phyloP scores from a whole-genome alignment of 371 early-diverging fungal species.

The Chytridium lagenaria region DNA sequence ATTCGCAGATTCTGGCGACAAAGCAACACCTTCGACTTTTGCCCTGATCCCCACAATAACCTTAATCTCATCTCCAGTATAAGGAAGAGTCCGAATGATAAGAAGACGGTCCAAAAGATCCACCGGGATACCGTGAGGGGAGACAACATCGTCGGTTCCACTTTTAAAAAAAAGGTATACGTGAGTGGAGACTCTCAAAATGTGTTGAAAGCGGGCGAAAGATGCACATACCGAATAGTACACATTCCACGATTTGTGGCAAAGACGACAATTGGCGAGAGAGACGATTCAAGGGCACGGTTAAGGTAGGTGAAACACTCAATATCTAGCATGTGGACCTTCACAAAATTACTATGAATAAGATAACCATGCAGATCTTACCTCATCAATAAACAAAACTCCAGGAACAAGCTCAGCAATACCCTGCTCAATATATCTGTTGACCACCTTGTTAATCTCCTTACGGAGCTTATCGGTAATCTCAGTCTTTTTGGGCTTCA shows the following conservation, averaged over 20 bases:
- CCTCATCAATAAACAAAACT: constrained; percentile 97
- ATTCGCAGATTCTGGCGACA: constrained; percentile 77
- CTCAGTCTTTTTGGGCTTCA: constrained; percentile 98
- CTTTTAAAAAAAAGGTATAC: no score
- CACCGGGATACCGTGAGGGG: constrained; percentile 96
- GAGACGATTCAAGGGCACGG: constrained; percentile 91
- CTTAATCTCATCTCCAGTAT: constrained; percentile 89
- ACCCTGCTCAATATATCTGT: constrained; percentile 98
- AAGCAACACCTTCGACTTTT: constrained; percentile 82
- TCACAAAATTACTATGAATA: background rate
- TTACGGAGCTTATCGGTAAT: constrained; percentile 96
- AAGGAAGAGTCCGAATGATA: constrained; percentile 92
- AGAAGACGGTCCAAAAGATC: constrained; percentile 97
- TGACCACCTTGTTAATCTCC: constrained; percentile 99
- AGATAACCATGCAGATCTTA: constrained; percentile 22
- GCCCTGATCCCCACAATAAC: constrained; percentile 91
- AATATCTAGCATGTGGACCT: constrained; percentile 97
- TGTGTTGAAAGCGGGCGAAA: background rate
- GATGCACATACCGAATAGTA: constrained; percentile 72
- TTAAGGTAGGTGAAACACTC: constrained; percentile 99
- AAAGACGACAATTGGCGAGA: constrained; percentile 97
- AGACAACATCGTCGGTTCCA: constrained; percentile 88
- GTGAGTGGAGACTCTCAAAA: background rate
- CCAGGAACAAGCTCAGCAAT: constrained; percentile 97
- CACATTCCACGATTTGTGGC: constrained; percentile 98